These are phyloP conservation scores for Halophytophthora polymorphica DNA, from an alignment of 352 stramenopile genomes.

Conservation along the genomic window DNA sequence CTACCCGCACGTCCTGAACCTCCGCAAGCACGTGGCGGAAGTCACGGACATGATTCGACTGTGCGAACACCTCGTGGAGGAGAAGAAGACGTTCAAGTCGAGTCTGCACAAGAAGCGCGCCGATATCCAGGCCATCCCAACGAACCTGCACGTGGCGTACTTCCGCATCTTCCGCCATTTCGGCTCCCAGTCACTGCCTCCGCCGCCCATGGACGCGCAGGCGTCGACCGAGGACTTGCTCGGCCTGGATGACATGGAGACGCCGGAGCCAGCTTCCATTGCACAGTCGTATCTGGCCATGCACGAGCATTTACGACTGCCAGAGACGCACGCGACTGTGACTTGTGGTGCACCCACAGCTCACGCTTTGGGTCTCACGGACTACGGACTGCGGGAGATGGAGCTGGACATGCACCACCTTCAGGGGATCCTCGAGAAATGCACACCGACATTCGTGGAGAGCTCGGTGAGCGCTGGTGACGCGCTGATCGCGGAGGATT, in stretches of 20 bases:
- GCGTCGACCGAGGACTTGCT: slow-evolving; percentile 62
- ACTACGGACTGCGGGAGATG: slow-evolving; percentile 80
- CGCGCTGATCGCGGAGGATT: slow-evolving; percentile 48
- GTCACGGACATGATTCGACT: slow-evolving; percentile 70
- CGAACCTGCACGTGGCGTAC: slow-evolving; percentile 82
- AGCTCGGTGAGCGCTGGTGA: slow-evolving; percentile 27
- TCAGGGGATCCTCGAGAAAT: slow-evolving; percentile 60
- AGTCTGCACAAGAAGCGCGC: slow-evolving; percentile 78
- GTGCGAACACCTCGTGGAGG: slow-evolving; percentile 55
- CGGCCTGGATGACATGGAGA: slow-evolving; percentile 26
- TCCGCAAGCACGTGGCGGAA: slow-evolving; percentile 60
- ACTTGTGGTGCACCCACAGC: slow-evolving; percentile 81
- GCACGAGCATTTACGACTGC: slow-evolving; percentile 36
- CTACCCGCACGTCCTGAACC: slow-evolving; percentile 65
- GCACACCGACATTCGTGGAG: slow-evolving; percentile 36
- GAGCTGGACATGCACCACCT: slow-evolving; percentile 75
- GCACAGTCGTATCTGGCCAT: slow-evolving; percentile 18
- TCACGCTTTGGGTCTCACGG: slow-evolving; percentile 71
- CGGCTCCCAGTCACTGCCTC: slow-evolving; percentile 24
- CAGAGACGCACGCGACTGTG: slow-evolving; percentile 67
- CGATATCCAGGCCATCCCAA: slow-evolving; percentile 78
- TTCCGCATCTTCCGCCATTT: slow-evolving; percentile 76
- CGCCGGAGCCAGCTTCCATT: slow-evolving; percentile 8
- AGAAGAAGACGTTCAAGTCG: slow-evolving; percentile 84
- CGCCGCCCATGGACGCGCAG: slow-evolving; percentile 16